Conservation (phyloP, 129 eudicot genomes). For the Flaveria robusta region DNA sequence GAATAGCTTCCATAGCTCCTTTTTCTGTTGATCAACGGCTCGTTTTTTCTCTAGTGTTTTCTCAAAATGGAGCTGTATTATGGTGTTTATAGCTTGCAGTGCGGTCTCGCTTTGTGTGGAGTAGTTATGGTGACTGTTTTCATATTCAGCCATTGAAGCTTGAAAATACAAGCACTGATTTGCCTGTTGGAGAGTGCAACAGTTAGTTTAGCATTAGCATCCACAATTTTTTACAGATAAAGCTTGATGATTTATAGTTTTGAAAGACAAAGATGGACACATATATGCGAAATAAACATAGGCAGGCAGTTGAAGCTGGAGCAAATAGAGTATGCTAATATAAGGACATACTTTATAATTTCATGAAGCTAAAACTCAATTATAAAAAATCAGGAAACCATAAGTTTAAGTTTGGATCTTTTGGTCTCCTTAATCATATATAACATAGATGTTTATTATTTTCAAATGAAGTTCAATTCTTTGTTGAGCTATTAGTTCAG, state of each 20-base stretch:
- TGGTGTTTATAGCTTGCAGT: constrained; percentile 59
- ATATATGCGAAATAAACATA: not conserved
- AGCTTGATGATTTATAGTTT: not conserved
- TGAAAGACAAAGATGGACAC: not conserved
- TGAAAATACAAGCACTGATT: not conserved
- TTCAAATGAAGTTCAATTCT: not conserved
- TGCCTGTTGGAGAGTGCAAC: not conserved
- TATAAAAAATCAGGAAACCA: not conserved
- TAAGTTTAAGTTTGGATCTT: not conserved
- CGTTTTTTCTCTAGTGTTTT: constrained; percentile 74
- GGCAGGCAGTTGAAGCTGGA: not conserved
- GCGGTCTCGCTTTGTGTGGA: constrained; percentile 49
- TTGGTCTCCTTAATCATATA: not conserved
- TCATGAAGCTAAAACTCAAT: not conserved
- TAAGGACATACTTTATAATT: not conserved
- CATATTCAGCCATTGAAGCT: constrained; percentile 68
- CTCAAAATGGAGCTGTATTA: constrained; percentile 76
- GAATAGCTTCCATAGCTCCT: constrained; percentile 62
- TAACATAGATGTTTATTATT: not conserved
- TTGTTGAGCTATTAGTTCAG: not conserved
- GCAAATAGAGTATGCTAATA: not conserved
- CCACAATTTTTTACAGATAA: too few relatives aligned
- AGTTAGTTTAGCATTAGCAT: not conserved
- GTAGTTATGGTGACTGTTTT: constrained; percentile 36
- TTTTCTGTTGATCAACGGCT: constrained; percentile 61